Evolutionary conservation across 306 rosid species (phyloP).

Genomic region (Vigna angularis): DNA sequence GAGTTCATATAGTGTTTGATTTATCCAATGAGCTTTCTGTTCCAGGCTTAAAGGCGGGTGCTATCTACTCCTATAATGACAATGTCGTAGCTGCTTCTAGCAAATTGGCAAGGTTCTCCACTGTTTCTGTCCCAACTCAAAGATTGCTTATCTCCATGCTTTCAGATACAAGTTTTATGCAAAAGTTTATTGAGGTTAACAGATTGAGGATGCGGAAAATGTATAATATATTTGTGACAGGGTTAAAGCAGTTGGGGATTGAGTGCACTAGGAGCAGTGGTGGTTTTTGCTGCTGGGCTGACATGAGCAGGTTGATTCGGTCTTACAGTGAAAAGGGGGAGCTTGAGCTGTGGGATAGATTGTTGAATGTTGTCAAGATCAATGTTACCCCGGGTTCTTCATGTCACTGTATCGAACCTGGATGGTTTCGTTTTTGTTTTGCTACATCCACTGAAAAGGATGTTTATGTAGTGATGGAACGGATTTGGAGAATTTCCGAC

Average conservation of each 20-base stretch:
- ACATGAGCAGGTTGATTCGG: conserved; percentile 72
- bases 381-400: conserved; percentile 85
- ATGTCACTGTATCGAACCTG: conserved; percentile 89
- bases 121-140: conserved; percentile 79
- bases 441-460: conserved; percentile 69
- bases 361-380: conserved; percentile 77
- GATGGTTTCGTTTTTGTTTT: conserved; percentile 92
- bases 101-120: conserved; percentile 75
- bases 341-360: conserved; percentile 91
- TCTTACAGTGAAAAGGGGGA: conserved; percentile 90
- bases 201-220: conserved; percentile 59
- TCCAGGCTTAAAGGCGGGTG: conserved; percentile 81
- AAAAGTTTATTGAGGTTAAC: conserved; percentile 56
- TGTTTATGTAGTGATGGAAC: conserved; percentile 73
- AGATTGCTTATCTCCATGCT: conserved; percentile 78
- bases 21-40: conserved; percentile 81
- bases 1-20: conserved; percentile 82
- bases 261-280: conserved; percentile 71
- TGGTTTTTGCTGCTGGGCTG: conserved; percentile 94
- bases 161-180: conserved; percentile 69
- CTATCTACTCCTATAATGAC: conserved; percentile 80
- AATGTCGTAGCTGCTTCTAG: conserved; percentile 73
- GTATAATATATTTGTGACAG: conserved; percentile 62
- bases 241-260: conserved; percentile 78
- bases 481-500: conserved; percentile 68